Base-by-base conservation (phyloP, 768 basidiomycete species). In the Coprinopsis sp. region DNA sequence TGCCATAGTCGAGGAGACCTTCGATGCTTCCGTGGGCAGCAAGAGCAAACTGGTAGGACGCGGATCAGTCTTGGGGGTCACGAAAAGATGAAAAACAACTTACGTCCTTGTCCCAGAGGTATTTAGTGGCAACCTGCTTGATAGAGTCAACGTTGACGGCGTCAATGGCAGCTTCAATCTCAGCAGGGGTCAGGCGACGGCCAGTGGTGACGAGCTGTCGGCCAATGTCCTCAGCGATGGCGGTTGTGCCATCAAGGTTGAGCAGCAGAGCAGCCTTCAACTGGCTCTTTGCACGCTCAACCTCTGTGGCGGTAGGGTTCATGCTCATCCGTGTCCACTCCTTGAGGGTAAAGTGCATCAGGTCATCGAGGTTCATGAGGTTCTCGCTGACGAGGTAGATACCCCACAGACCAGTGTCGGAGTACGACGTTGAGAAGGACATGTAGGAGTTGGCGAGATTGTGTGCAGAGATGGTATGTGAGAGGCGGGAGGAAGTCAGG, bases 401-500 rank as follows among this genome's bases (percentile, higher is more conserved):
- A 58, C 95, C 95, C 96, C 95, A 99, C 27, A 98, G 82, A 48
- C 96, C 96, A 16, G 94, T 98, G 67, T 99, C 96, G 5, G 93
- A 92, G 75, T 99, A 99, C 5, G 88, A 91, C 1, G 95, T 98
- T 14, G 92, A 95, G 84, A 98, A 99, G 44, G 88, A 91, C 91
- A 97, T 95, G 86, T 89, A 99, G 49, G 87, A 91, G 76, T 98
- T 99, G 61, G 96, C 96, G 62, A 98, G 91, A 76, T 91, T 89
- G 79, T 97, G 84, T 44, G 78, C 74, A 29, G 91, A 89, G 58
- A 98, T 77, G 65, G 92, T 87, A 66, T 94, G 87, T 21, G 88
- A 89, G 45, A 99, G 84, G 42, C 87, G 82, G 42, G 92, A 96
- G 50, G 90, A 92, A 53, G 95, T 82, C 44, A 96, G 76, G 19